Conservation (phyloP, 2,329 filamentous ascomycete genomes). For the Epichloe uncinata region DNA sequence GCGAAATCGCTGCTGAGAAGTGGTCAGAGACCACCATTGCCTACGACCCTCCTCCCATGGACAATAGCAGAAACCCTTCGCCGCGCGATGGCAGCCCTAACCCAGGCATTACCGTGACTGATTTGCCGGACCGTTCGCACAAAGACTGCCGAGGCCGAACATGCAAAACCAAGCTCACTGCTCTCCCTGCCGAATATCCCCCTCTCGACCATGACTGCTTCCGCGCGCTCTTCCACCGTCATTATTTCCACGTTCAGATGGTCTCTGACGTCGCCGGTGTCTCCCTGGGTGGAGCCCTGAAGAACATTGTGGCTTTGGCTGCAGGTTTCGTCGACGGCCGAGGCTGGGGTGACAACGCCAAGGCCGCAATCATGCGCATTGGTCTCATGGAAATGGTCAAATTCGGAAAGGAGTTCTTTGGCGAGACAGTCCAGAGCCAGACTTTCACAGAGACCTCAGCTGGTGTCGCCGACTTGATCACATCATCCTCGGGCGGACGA, state of each 20-base stretch:
- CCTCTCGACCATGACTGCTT: constrained; percentile 75
- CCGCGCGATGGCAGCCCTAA: constrained; percentile 34
- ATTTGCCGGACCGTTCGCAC: constrained; percentile 48
- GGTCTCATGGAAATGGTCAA: constrained; percentile 93
- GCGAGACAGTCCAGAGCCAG: constrained; percentile 60
- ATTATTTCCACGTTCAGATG: constrained; percentile 94
- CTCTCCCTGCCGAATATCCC: constrained; percentile 71
- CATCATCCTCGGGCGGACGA: constrained; percentile 78
- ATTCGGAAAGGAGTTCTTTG: constrained; percentile 90
- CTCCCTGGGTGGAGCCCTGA: constrained; percentile 84
- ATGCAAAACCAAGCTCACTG: constrained; percentile 56
- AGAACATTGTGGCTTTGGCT: constrained; percentile 91
- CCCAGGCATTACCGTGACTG: constrained; percentile 36
- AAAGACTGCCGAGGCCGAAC: constrained; percentile 54
- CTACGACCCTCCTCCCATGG: constrained; percentile 77
- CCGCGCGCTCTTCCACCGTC: constrained; percentile 80
- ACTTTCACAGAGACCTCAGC: constrained; percentile 97
- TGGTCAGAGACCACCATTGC: constrained; percentile 96
- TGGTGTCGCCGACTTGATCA: constrained; percentile 91
- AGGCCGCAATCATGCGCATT: constrained; percentile 96
- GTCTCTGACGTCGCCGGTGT: constrained; percentile 94
- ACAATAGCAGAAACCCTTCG: constrained; percentile 60
- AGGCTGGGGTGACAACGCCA: constrained; percentile 97
- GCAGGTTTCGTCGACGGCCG: constrained; percentile 91
- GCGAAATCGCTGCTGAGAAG: constrained; percentile 87